phyloP scores from a whole-genome alignment of 2,329 filamentous ascomycete genomes.

The Aspergillus unguis region DNA sequence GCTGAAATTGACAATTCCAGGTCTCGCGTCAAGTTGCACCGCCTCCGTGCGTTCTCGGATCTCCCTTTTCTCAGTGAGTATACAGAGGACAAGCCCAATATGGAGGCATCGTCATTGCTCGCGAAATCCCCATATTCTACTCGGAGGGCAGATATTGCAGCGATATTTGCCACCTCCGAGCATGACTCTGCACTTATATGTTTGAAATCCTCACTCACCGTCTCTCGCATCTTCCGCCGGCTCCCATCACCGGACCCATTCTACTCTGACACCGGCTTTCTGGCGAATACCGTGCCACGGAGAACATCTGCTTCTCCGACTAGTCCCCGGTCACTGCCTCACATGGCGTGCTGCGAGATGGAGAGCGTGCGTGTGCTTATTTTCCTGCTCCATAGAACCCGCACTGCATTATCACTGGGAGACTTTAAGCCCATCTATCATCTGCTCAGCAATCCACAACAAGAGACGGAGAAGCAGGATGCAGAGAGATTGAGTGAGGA shows the following conservation, averaged over 20 bases:
- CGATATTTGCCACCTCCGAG: not conserved
- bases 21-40: not conserved
- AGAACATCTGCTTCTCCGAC: not conserved
- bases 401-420: not conserved
- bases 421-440: not conserved
- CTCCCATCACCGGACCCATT: slow-evolving; percentile 1
- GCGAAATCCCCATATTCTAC: not conserved
- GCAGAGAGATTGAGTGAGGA: slow-evolving; percentile 5
- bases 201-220: not conserved
- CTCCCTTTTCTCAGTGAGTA: not conserved
- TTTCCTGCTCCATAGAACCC: not conserved
- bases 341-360: slow-evolving; percentile 1
- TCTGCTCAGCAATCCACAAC: not conserved
- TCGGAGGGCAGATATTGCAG: not conserved
- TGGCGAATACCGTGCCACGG: not conserved
- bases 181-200: not conserved
- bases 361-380: slow-evolving; percentile 1
- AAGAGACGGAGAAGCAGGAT: slow-evolving; percentile 1
- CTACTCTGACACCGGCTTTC: not conserved
- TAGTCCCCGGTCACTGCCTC: not conserved
- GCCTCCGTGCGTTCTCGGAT: not conserved
- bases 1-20: too few relatives aligned
- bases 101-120: not conserved
- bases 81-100: not conserved
- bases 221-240: slow-evolving; percentile 3